Percentiles rank a stretch among this genome's conserved stretches.
phyloP scores from a whole-genome alignment of 768 basidiomycete species.

The Tulasnella calospora region DNA sequence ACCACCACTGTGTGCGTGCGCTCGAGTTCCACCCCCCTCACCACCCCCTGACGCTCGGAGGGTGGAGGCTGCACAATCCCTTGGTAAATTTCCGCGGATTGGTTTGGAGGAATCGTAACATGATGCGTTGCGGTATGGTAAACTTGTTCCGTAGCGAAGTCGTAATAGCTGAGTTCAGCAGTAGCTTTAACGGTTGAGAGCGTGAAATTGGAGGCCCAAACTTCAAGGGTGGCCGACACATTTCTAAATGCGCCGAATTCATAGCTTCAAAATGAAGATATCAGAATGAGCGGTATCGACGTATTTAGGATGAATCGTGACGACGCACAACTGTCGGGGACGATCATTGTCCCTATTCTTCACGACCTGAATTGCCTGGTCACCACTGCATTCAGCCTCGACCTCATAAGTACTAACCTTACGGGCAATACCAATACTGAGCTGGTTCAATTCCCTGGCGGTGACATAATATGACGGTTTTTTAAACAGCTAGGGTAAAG shows the following conservation, averaged over 20 bases:
- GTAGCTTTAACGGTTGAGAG: constrained; percentile 31
- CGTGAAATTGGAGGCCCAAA: constrained; percentile 44
- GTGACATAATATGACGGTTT: constrained; percentile 43
- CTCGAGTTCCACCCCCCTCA: constrained; percentile 6
- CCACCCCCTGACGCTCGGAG: constrained; percentile 15
- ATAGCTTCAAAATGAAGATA: constrained; percentile 33
- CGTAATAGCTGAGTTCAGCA: constrained; percentile 39
- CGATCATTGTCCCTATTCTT: constrained; percentile 38
- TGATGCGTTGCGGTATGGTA: constrained; percentile 28
- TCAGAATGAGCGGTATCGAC: background rate
- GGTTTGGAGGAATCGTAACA: constrained; percentile 39
- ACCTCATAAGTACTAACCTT: constrained; percentile 28
- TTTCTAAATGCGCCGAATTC: constrained; percentile 38
- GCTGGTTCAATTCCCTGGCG: constrained; percentile 42
- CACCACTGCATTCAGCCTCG: background rate
- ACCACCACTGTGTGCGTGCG: constrained; percentile 38
- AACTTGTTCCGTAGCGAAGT: constrained; percentile 36
- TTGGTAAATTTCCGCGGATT: constrained; percentile 41
- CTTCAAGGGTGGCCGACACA: constrained; percentile 34
- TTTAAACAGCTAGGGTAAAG: constrained; percentile 31
- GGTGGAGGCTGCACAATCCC: constrained; percentile 35
- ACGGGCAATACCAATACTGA: constrained; percentile 43
- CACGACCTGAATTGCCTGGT: constrained; percentile 33
- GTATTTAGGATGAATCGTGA: background rate
- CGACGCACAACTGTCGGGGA: constrained; percentile 35